Conservation (phyloP, 306 rosid species). For the Ammopiptanthus mongolicus region DNA sequence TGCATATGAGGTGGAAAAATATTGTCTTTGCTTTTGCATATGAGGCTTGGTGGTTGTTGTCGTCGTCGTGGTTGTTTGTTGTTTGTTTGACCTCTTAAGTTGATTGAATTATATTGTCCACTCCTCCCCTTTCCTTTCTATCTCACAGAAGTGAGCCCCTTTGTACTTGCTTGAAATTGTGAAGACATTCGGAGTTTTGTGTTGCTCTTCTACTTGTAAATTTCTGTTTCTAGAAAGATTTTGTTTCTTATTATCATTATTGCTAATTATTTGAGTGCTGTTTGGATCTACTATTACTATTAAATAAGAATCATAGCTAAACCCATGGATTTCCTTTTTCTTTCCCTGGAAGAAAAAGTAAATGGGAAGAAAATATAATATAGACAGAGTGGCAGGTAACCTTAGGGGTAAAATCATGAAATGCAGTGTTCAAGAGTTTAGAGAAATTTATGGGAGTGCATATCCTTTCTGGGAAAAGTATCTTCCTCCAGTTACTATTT, state of each 20-base stretch:
- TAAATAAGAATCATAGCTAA: constrained; percentile 2
- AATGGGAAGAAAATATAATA: not conserved
- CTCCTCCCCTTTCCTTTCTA: not conserved
- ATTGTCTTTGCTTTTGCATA: not conserved
- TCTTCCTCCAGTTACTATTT: not conserved
- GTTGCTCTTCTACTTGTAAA: not conserved
- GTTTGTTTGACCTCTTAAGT: constrained; percentile 6
- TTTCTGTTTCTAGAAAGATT: not conserved
- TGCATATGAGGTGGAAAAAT: not conserved
- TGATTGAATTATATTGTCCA: not conserved
- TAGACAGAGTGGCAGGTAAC: not conserved
- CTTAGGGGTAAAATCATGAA: constrained; percentile 1
- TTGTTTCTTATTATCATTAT: not conserved
- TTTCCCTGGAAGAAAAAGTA: constrained; percentile 12
- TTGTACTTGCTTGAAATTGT: constrained; percentile 3
- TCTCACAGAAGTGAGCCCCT: not conserved
- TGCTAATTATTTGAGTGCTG: constrained; percentile 1
- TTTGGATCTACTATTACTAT: not conserved
- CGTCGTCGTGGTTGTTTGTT: not conserved
- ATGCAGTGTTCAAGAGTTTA: not conserved
- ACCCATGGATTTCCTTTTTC: not conserved
- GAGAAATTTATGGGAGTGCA: not conserved
- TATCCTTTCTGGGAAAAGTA: constrained; percentile 8
- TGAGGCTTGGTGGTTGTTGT: too few species aligned
- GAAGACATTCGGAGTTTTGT: constrained; percentile 5